These are phyloP conservation scores for Bipolaris oryzae DNA, from an alignment of 2,329 filamentous ascomycete species.

Conservation along the genomic window DNA sequence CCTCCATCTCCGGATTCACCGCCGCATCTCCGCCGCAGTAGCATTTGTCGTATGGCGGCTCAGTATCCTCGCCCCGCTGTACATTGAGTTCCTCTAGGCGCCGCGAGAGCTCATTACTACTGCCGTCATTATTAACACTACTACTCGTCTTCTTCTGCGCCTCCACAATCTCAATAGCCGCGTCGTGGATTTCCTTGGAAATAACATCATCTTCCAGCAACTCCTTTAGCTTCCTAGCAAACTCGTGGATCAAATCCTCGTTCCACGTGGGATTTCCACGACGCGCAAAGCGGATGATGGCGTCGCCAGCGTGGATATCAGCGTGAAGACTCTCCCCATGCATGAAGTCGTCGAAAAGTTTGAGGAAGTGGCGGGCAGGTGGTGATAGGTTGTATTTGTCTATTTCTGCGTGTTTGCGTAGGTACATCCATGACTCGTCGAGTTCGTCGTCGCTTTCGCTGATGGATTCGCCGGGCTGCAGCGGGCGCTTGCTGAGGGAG, in stretches of 20 bases:
- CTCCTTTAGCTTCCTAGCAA: conserved; percentile 42
- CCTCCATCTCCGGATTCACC: background rate
- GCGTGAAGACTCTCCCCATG: conserved; percentile 44
- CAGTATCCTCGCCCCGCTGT: conserved; percentile 4
- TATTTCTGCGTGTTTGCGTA: conserved; percentile 36
- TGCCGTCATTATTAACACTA: no score
- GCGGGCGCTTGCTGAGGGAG: conserved; percentile 46
- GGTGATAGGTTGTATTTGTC: conserved; percentile 15
- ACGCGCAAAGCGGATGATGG: conserved; percentile 50
- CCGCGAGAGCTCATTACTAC: conserved; percentile 8
- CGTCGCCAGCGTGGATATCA: conserved; percentile 44
- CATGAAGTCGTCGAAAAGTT: conserved; percentile 47
- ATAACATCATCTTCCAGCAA: conserved; percentile 40
- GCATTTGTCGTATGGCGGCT: conserved; percentile 22
- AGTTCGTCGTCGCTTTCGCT: conserved; percentile 54
- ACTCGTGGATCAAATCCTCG: conserved; percentile 31
- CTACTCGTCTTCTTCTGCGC: background rate
- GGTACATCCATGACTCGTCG: conserved; percentile 47
- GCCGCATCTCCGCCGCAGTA: conserved; percentile 29
- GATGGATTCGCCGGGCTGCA: conserved; percentile 47
- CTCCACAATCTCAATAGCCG: conserved; percentile 21
- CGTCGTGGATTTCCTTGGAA: conserved; percentile 22
- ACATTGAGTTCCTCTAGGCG: conserved; percentile 7
- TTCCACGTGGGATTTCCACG: conserved; percentile 28
- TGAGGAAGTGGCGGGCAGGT: conserved; percentile 43